phyloP scores from a whole-genome alignment of 2,329 filamentous ascomycete genomes.

The Plenodomus biglobosus region DNA sequence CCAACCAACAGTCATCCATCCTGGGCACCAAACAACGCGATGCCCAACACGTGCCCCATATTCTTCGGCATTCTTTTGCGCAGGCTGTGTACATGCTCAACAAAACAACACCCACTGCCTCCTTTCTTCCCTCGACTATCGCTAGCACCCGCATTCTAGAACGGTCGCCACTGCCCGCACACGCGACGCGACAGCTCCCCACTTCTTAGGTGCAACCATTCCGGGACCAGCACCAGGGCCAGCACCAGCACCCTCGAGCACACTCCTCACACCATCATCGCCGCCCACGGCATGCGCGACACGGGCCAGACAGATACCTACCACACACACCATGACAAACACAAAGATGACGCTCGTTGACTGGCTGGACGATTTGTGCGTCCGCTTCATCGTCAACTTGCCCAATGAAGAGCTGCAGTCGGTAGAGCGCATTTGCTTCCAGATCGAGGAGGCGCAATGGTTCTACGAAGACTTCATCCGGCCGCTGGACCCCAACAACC shows the following conservation, averaged over 20 bases:
- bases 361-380: constrained; percentile 96
- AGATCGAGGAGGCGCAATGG: constrained; percentile 99
- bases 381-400: constrained; percentile 97
- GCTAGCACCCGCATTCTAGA: too few relatives aligned
- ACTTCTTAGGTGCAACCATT: not conserved
- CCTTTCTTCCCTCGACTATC: too few relatives aligned
- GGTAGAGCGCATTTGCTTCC: constrained; percentile 94
- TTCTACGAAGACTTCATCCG: constrained; percentile 99
- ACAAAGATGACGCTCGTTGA: constrained; percentile 86
- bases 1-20: constrained; percentile 2
- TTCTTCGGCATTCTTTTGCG: constrained; percentile 26
- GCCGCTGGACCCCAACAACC: constrained; percentile 73
- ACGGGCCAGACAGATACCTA: constrained; percentile 48
- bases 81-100: constrained; percentile 32
- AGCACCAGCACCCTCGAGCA: constrained; percentile 7
- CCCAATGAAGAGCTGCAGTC: constrained; percentile 87
- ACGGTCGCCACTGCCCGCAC: constrained; percentile 6
- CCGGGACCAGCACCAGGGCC: constrained; percentile 5
- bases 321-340: constrained; percentile 61
- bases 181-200: constrained; percentile 11
- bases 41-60: constrained; percentile 2
- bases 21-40: not conserved
- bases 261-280: constrained; percentile 8
- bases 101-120: not conserved
- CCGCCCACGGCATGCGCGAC: constrained; percentile 60